Percentiles rank a stretch among this genome's conserved stretches.
Conservation (phyloP, 73 alveolate genomes). For the Blepharisma stoltei region DNA sequence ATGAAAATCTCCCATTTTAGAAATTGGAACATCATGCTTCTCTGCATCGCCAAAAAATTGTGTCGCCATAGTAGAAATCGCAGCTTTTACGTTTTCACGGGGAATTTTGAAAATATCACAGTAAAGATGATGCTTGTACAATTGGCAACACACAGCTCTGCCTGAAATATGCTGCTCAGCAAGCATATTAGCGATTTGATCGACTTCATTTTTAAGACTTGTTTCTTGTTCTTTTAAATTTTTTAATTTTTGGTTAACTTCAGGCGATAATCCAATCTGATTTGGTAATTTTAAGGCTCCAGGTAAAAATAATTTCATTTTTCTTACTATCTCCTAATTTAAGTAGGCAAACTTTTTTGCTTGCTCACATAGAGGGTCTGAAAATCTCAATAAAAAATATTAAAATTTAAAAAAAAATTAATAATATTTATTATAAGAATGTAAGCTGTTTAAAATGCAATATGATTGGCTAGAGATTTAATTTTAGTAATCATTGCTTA, state of each 20-base stretch:
- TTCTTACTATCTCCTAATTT: too few species aligned
- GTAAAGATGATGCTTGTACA: not conserved
- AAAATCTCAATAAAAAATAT: too few species aligned
- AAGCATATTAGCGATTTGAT: not conserved
- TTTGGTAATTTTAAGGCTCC: not conserved
- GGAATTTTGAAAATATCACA: slow-evolving; percentile 21
- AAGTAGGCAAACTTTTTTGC: too few species aligned
- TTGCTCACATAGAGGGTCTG: too few species aligned
- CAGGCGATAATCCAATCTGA: slow-evolving; percentile 9
- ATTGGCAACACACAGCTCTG: slow-evolving; percentile 11
- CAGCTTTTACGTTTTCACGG: not conserved
- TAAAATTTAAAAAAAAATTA: too few species aligned
- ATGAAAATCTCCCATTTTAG: slow-evolving; percentile 14
- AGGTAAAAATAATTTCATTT: slow-evolving; percentile 9
- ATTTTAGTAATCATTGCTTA: too few species aligned
- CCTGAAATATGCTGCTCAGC: slow-evolving; percentile 18
- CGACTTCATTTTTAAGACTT: slow-evolving; percentile 11
- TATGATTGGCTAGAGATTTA: too few species aligned
- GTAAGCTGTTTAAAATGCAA: too few species aligned
- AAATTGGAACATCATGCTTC: slow-evolving; percentile 17
- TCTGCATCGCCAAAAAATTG: slow-evolving; percentile 23
- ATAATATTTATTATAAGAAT: too few species aligned
- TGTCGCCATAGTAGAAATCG: not conserved
- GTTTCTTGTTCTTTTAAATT: slow-evolving; percentile 14
- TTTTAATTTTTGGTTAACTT: slow-evolving; percentile 6